Evolutionary conservation across 2,329 filamentous ascomycete species (phyloP), one percentile per base, ranked within the genome.

Genomic region (Fusarium algeriense): DNA sequence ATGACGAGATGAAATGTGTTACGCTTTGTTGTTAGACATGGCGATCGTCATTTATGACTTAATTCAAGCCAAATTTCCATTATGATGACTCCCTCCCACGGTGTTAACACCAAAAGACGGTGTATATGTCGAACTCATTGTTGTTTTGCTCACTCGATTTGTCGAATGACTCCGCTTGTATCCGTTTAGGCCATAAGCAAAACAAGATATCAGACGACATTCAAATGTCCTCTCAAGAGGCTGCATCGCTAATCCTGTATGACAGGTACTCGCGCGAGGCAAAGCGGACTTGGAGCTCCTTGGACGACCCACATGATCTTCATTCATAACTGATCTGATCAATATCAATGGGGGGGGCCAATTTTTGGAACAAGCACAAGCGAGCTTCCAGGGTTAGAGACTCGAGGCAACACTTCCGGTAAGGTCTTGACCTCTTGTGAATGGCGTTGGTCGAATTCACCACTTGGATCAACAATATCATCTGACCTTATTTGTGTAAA

Each of bases 1-100:
- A 69, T 73, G 62, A 66, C 60, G 54, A 64, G 46, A 68, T 50
- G 52, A 41, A 69, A 64, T 61, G 53, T 60, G 63, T 60, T 57
- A 20, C 46, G 54, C 41, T 48, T 41, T 34, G 49, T 49, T 56
- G 11, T 19, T 30, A 32, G n/a, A 41, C 23, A 56, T 60, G 52
- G 52, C 46, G 40, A 62, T 63, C 55, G 20, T 44, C 48, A 52
- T 54, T 55, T 54, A 73, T 66, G 73, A 70, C 65, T 48, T 40
- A 17, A 38, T 48, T 32, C 19, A 43, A n/a, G 26, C 15, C 35
- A 66, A 66, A 38, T 23, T 48, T 19, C 14, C n/a, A 50, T 43
- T 35, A 19, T 43, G 38, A 26, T 64, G 40, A 57, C 53, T 52
- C 49, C 23, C 5, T 30, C 30, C n/a, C 20, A 49, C 32, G 17